Evolutionary conservation across 305 asterid species (phyloP).

Genomic region (Fraxinus baroniana): DNA sequence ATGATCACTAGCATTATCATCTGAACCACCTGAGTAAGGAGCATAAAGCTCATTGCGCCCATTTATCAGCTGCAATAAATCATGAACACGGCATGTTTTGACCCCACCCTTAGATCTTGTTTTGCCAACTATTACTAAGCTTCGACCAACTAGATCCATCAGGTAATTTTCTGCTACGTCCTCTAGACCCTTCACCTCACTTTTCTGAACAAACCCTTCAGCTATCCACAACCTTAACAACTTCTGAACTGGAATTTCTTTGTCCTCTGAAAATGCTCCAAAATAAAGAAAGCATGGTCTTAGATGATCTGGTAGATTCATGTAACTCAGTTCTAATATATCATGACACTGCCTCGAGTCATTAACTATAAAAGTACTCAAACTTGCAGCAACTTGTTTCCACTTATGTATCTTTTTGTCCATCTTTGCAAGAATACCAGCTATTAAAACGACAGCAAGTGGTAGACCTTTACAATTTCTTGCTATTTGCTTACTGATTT

Average conservation of each 20-base stretch:
- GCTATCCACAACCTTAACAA: constrained; percentile 8
- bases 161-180: constrained; percentile 13
- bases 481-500: not conserved
- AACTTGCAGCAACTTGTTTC: not conserved
- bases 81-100: constrained; percentile 26
- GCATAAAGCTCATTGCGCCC: not conserved
- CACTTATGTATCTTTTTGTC: not conserved
- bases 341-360: not conserved
- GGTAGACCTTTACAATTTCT: constrained; percentile 1
- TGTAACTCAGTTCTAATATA: not conserved
- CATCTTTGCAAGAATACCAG: not conserved
- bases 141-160: constrained; percentile 20
- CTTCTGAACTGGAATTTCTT: not conserved
- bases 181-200: not conserved
- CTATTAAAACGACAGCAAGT: not conserved
- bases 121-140: constrained; percentile 11
- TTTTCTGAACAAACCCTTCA: constrained; percentile 5
- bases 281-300: constrained; percentile 13
- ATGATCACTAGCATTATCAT: not conserved
- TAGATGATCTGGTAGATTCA: not conserved
- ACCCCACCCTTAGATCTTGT: constrained; percentile 18
- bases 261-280: constrained; percentile 18
- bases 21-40: not conserved
- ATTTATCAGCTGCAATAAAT: constrained; percentile 11
- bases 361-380: not conserved